Conservation (phyloP, 2,329 filamentous ascomycete species). For the Aciculosporium take region DNA sequence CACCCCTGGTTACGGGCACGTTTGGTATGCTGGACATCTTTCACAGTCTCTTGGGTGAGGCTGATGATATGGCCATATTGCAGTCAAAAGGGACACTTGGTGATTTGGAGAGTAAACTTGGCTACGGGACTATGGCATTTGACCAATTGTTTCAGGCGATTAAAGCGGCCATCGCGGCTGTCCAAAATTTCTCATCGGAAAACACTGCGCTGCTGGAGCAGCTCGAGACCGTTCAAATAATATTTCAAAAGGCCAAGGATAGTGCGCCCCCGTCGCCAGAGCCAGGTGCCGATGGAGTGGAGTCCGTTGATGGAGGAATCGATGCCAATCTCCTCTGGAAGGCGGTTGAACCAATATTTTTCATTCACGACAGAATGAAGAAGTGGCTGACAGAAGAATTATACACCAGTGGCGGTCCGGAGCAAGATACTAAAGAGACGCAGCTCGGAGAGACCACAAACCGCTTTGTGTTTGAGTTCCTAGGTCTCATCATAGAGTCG, state of each 20-base stretch:
- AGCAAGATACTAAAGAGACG: conserved; percentile 8
- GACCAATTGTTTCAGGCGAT: conserved; percentile 17
- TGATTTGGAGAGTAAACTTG: conserved; percentile 62
- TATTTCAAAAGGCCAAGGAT: conserved; percentile 15
- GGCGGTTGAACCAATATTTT: conserved; percentile 67
- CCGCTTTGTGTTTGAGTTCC: conserved; percentile 74
- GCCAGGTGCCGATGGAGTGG: conserved; percentile 6
- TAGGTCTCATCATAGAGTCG: conserved; percentile 77
- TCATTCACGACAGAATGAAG: conserved; percentile 31
- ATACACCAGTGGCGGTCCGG: conserved; percentile 9
- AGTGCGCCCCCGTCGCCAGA: conserved; percentile 6
- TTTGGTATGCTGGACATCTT: conserved; percentile 48
- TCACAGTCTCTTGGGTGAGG: conserved; percentile 50
- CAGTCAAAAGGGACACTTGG: conserved; percentile 46
- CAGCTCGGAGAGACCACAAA: conserved; percentile 55
- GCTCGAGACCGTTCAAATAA: conserved; percentile 13
- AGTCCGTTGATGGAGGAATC: conserved; percentile 3
- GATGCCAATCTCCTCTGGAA: conserved; percentile 49
- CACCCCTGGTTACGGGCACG: conserved; percentile 50
- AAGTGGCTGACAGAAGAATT: conserved; percentile 57
- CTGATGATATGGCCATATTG: conserved; percentile 26
- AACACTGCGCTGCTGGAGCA: conserved; percentile 13
- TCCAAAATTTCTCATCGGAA: conserved; percentile 13
- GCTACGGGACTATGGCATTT: conserved; percentile 30
- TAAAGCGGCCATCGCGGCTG: conserved; percentile 13